A percentile compares a stretch with the other conserved stretches of the same genome.
Evolutionary conservation across 768 basidiomycete genomes (phyloP).

Genomic region (Coprinellus aureogranulatus): DNA sequence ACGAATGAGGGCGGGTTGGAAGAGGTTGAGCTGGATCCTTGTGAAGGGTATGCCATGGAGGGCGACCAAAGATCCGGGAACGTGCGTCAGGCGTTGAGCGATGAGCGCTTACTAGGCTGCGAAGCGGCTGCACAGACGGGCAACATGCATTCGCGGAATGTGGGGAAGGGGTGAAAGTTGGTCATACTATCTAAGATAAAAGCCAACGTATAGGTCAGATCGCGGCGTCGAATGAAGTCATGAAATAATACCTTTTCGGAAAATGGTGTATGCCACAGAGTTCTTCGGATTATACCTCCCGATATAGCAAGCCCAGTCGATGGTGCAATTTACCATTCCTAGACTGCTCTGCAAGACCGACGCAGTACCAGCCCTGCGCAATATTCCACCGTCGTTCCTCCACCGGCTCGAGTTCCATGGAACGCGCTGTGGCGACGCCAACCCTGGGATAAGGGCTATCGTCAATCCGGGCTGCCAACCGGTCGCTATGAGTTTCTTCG

Average conservation of each 20-base stretch:
- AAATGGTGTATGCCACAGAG: constrained; percentile 89
- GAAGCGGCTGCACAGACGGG: constrained; percentile 78
- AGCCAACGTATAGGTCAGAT: constrained; percentile 7
- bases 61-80: constrained; percentile 81
- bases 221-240: background rate
- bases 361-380: constrained; percentile 90
- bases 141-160: constrained; percentile 86
- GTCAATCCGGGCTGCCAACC: constrained; percentile 55
- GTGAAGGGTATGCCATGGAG: constrained; percentile 98
- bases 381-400: constrained; percentile 89
- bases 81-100: constrained; percentile 72
- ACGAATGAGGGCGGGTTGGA: constrained; percentile 73
- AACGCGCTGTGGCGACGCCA: constrained; percentile 76
- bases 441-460: constrained; percentile 74
- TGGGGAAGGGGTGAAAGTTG: constrained; percentile 82
- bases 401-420: constrained; percentile 85
- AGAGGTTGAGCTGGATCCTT: constrained; percentile 90
- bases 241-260: constrained; percentile 72
- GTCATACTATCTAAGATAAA: constrained; percentile 66
- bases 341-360: constrained; percentile 83
- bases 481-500: constrained; percentile 46
- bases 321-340: constrained; percentile 95
- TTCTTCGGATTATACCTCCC: constrained; percentile 81
- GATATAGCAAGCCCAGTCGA: constrained; percentile 83
- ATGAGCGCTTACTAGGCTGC: constrained; percentile 69